Evolutionary conservation across 2,329 filamentous ascomycete species (phyloP).

Genomic region (Botrytis sinoallii): DNA sequence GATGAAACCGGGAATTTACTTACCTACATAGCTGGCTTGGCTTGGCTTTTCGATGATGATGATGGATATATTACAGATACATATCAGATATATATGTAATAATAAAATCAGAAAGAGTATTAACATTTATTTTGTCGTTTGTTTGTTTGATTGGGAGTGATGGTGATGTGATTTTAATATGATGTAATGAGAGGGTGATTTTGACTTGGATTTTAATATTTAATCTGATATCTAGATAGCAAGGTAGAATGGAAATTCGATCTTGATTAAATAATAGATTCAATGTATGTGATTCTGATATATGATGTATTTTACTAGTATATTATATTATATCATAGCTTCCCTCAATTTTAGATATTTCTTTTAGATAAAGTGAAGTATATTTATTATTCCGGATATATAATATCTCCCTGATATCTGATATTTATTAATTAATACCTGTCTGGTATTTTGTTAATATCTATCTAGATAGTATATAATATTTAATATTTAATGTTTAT

Average conservation of each 20-base stretch:
- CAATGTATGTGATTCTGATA: no score
- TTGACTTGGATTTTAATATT: neutral
- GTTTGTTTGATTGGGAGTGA: neutral
- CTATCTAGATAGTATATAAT: no score
- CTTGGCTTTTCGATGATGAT: neutral
- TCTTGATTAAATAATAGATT: neutral
- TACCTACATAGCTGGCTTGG: neutral
- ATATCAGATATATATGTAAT: conserved; percentile 1
- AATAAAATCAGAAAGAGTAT: conserved; percentile 1
- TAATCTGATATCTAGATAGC: neutral
- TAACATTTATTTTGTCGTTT: no score
- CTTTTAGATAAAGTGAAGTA: fast-evolving
- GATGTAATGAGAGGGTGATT: neutral
- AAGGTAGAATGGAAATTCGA: neutral
- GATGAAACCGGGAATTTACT: neutral
- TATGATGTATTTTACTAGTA: no score
- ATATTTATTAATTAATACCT: no score
- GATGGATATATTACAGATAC: neutral
- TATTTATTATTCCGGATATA: no score
- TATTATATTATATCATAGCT: neutral
- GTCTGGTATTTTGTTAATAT: no score
- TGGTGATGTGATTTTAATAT: neutral
- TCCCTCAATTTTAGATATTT: neutral
- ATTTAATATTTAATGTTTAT: no score
- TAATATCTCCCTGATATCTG: no score